These are phyloP conservation scores for Oxyria digyna DNA, from an alignment of 148 eudicot species.

Conservation along the genomic window DNA sequence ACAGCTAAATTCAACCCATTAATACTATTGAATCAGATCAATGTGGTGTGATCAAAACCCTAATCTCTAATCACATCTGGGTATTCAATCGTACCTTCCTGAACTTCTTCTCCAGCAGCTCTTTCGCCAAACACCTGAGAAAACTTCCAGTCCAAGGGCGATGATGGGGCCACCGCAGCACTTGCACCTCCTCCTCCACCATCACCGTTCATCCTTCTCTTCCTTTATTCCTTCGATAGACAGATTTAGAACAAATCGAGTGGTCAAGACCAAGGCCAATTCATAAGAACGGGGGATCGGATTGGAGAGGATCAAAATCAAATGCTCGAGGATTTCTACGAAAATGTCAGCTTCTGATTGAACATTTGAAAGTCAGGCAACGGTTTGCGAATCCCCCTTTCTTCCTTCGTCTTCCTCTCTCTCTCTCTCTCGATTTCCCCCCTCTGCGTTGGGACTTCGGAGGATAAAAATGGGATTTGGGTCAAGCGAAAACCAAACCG, in stretches of 20 bases:
- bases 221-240: neutral
- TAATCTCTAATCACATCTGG: neutral
- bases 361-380: constrained; percentile 28
- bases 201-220: constrained; percentile 15
- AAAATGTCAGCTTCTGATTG: constrained; percentile 23
- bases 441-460: constrained; percentile 12
- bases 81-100: constrained; percentile 46
- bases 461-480: constrained; percentile 23
- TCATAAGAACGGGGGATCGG: constrained; percentile 5
- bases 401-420: neutral
- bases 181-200: constrained; percentile 34
- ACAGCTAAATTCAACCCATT: neutral
- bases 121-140: constrained; percentile 94
- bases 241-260: constrained; percentile 13
- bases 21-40: neutral
- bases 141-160: constrained; percentile 81
- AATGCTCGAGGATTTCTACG: constrained; percentile 9
- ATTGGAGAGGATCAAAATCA: constrained; percentile 12
- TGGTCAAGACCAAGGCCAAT: constrained; percentile 8
- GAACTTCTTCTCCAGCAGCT: constrained; percentile 89
- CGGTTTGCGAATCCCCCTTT: constrained; percentile 10
- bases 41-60: constrained; percentile 9
- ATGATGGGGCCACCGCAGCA: constrained; percentile 30
- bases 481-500: neutral
- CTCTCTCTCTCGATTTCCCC: constrained; percentile 4